A percentile compares a stretch with the other conserved stretches of the same genome.
Conservation (phyloP, 192 early-diverging fungal species). For the Coemansia aciculifera region DNA sequence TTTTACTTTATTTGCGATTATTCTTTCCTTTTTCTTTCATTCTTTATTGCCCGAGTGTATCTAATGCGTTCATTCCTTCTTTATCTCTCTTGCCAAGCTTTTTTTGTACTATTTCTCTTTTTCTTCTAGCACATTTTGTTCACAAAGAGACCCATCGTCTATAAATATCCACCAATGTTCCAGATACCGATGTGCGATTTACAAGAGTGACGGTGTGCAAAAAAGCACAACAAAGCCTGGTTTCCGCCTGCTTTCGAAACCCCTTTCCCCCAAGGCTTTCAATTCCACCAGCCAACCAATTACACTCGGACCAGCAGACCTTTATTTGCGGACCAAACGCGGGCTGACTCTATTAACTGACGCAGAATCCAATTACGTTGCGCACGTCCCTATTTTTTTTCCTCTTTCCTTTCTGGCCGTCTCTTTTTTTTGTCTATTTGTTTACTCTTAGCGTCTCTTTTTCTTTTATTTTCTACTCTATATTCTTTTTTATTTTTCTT, state of each 20-base stretch:
- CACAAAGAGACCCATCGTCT: neutral
- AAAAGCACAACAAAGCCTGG: neutral
- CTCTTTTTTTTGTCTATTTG: neutral
- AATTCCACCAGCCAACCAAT: neutral
- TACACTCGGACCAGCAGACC: slow-evolving; percentile 1
- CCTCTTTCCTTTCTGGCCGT: slow-evolving; percentile 5
- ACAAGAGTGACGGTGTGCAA: neutral
- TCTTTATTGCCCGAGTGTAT: neutral
- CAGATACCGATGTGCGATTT: neutral
- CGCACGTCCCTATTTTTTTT: neutral
- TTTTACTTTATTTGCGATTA: slow-evolving; percentile 5
- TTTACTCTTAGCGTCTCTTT: neutral
- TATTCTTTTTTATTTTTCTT: neutral
- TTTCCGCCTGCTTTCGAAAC: neutral
- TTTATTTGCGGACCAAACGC: neutral
- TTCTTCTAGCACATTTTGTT: neutral
- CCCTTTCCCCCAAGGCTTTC: neutral
- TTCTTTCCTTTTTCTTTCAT: neutral
- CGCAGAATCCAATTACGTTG: neutral
- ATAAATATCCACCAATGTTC: neutral
- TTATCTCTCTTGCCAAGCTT: neutral
- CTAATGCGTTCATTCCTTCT: neutral
- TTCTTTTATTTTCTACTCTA: neutral
- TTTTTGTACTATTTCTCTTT: neutral
- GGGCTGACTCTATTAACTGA: neutral